phyloP scores from a whole-genome alignment of 441 rosid genomes.

The Monsonia emarginata region DNA sequence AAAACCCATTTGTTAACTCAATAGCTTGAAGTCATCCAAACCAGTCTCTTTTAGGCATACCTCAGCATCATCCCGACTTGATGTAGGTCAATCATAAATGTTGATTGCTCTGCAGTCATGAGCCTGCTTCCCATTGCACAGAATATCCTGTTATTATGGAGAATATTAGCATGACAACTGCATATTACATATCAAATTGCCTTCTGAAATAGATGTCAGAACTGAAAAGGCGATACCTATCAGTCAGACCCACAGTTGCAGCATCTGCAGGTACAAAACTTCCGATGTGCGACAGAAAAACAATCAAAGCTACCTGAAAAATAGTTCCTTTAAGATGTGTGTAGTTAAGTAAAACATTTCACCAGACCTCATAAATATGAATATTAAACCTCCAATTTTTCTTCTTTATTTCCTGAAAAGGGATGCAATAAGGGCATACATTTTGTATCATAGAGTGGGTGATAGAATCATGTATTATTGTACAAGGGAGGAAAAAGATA shows the following conservation, averaged over 20 bases:
- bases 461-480: too few species aligned
- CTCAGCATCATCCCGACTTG: conserved; percentile 98
- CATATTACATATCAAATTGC: conserved; percentile 2
- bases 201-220: conserved; percentile 16
- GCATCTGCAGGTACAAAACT: conserved; percentile 97
- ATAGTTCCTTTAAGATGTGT: conserved; percentile 8
- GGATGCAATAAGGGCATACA: not conserved
- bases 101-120: conserved; percentile 84
- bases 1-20: conserved; percentile 14
- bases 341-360: conserved; percentile 9
- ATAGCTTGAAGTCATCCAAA: conserved; percentile 14
- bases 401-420: not conserved
- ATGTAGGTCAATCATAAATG: conserved; percentile 96
- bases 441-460: not conserved
- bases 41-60: conserved; percentile 29
- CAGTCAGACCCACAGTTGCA: conserved; percentile 89
- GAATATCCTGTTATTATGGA: conserved; percentile 56
- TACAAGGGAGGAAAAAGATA: not conserved
- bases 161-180: conserved; percentile 12
- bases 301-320: conserved; percentile 83
- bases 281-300: conserved; percentile 92
- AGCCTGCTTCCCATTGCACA: conserved; percentile 90
- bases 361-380: not conserved
- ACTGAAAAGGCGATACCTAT: conserved; percentile 38
- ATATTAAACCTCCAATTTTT: not conserved